phyloP scores from a whole-genome alignment of 306 rosid species.

The cucumber (Cucumis sativus) region Cucumber_9930_V3 NC_026660.2:27072001-27072500 shows the following conservation, averaged over 20 bases:
- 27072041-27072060: neutral
- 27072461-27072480: constrained; percentile 8
- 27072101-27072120: neutral
- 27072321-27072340: neutral
- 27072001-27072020: neutral
- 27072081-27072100: neutral
- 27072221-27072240: constrained; percentile 12
- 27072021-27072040: neutral
- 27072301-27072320: constrained; percentile 25
- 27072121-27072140: neutral
- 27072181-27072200: neutral
- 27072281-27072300: constrained; percentile 13
- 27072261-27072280: constrained; percentile 32
- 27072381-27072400: constrained; percentile 4
- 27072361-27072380: neutral
- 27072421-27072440: constrained; percentile 7
- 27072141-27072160: neutral
- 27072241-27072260: neutral
- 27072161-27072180: neutral
- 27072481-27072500: constrained; percentile 41
- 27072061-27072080: neutral
- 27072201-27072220: constrained; percentile 8
- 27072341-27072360: neutral
- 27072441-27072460: neutral
- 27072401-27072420: constrained; percentile 13